Evolutionary conservation across 805 yeast genomes (phyloP), one percentile per base, ranked within the genome.

Genomic region (Cyberlindnera petersonii): DNA sequence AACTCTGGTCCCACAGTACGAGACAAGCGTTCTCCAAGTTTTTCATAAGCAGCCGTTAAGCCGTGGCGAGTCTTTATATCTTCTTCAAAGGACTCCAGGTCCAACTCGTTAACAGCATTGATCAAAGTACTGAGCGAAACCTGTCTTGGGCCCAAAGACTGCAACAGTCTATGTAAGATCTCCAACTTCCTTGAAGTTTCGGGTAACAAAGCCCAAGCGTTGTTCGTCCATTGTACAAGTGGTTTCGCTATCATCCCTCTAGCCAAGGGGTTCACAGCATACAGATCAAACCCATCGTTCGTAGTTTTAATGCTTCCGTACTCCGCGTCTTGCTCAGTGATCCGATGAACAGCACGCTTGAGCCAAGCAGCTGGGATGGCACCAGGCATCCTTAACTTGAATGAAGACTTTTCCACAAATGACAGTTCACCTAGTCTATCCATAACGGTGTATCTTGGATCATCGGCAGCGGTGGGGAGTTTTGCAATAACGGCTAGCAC

Each of bases 361-460:
- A 68, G 52, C 66, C 69, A 66, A 8, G 43, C 44, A 19, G 46
- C 49, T 0, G 78, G 75, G 17, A 77, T 63, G 2, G 76, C 68
- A 6, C 58, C 50, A 1, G 89, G 88, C 9, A 83, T 63, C 32
- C 86, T 63, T 22, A 75, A 50, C 26, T 65, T 63, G 37, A 82
- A 68, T 13, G 60, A 56, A 15, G 64, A 56, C 40, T 68, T 71
- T 10, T 72, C 63, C 2, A 67, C 66, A 59, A 72, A 80, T 3
- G 63, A 49, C 13, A 83, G 58, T 31, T 71, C 75, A 9, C 93
- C 93, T 40, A 71, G 71, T 22, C 69, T 66, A 38, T 73, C 71
- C 35, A 78, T 63, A 43, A 79, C 69, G 0, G 85, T 74, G 48
- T 75, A 82, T 23, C 79, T 60, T 19, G 76, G 74, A 32, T 78